Evolutionary conservation across 2,329 filamentous ascomycete species (phyloP), one percentile per base, ranked within the genome.

Genomic region (Cladophialophora exuberans): DNA sequence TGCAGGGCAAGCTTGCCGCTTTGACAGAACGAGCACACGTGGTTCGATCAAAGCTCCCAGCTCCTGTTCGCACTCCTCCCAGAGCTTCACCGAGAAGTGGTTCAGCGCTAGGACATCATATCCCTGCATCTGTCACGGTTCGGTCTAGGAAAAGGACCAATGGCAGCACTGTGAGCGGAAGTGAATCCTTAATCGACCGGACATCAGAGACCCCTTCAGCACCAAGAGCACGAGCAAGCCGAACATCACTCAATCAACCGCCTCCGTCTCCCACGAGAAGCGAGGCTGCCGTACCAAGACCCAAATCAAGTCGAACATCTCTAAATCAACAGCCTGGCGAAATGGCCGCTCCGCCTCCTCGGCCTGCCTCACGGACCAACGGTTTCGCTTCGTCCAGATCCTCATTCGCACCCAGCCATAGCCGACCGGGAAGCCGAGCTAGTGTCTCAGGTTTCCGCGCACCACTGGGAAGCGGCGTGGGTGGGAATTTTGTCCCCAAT

Each of bases 1-100:
- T 99, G 62, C 96, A 95, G 55, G 92, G 90, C 23, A 94, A 97
- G 74, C 97, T 97, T 91, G 90, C 97, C 73, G 89, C 90, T 63
- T 85, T 99, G 58, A 94, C 97, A 71, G 90, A 94, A 60, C 84
- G 94, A 39, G 93, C 99, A 7, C 91, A 97, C 58, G 90, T 87
- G 20, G 94, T 88, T 15, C 86, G 91, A 64, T 97, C 93, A 33
- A 96, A 94, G 73, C 82, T 99, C 17, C 94, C 94, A 2, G 90
- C 88, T 1, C 90, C 92, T 2, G 80, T 84, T 6, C 81, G 79
- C 51, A 94, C 88, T 0, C 91, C 92, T 3, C 90, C 92, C 15
- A 85, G 87, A 43, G 81, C 83, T 3, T 96, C 91, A n/a, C 90
- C 92, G 18, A 83, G 89, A 44, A 78, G 74, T 55, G 76, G 74